Evolutionary conservation across 2,329 filamentous ascomycete species (phyloP), one percentile per base, ranked within the genome.

Genomic region (Fusarium brachygibbosum): DNA sequence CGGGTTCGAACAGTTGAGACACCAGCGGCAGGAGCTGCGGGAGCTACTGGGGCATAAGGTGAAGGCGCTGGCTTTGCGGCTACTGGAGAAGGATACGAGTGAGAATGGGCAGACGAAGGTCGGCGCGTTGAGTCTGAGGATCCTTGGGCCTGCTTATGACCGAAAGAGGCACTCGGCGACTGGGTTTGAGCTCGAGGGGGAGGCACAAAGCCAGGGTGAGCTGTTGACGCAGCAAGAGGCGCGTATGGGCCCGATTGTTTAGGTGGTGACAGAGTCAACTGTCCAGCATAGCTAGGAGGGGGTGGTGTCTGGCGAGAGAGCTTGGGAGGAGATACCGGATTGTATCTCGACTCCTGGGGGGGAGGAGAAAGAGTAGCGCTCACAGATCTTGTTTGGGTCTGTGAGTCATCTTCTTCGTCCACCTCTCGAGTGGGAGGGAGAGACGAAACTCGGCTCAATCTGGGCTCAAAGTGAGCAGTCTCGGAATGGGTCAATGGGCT

Each of bases 401-500:
- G 57, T 23, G 76, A 74, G 9, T 81, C 79, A 23, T 85, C 84
- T 45, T 87, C 86, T 70, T 90, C 88, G 53, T 90, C 87, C 7
- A 89, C 87, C 74, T 91, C 88, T 13, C 84, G 82, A 1, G 88
- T 90, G 1, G 88, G 84, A 1, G 88, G 87, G 1, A 91, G 81
- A 53, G 87, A 89, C 9, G 86, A 80, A 21, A 88, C 82, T 12
- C 87, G 82, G 42, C 83, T 87, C 10, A 87, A 75, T 45, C 84
- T 82, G 14, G 85, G 81, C 69, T 90, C 88, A 67, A 87, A 85
- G 2, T 84, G 85, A 35, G 85, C 85, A 69, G 82, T 86, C 75
- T 90, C 88, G 61, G 89, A 90, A 70, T 91, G 87, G 8, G 88
- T 88, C 61, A 91, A 77, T 1, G 89, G 89, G 68, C 89, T 91